phyloP scores from a whole-genome alignment of 2,329 filamentous ascomycete genomes.

The Allantophomopsis lycopodina region DNA sequence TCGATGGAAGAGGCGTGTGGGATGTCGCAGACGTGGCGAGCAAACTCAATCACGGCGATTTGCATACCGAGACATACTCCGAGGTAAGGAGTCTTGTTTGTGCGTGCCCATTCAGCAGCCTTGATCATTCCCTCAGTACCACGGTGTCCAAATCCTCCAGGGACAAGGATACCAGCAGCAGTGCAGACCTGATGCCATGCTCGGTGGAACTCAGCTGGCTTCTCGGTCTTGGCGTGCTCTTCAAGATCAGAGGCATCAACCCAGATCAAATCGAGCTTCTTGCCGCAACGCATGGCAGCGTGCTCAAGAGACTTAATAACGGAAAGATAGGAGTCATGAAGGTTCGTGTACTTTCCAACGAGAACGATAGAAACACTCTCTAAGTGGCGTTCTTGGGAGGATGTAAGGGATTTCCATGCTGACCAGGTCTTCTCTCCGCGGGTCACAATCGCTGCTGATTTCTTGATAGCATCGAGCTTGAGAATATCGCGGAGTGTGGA shows the following conservation, averaged over 20 bases:
- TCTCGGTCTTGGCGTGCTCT: slow-evolving; percentile 38
- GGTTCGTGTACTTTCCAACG: slow-evolving; percentile 81
- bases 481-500: slow-evolving; percentile 51
- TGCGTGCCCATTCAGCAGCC: slow-evolving; percentile 76
- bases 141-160: slow-evolving; percentile 53
- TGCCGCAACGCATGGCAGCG: slow-evolving; percentile 71
- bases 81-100: slow-evolving; percentile 67
- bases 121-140: slow-evolving; percentile 85
- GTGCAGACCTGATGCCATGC: slow-evolving; percentile 73
- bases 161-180: slow-evolving; percentile 47
- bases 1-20: slow-evolving; percentile 11
- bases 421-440: slow-evolving; percentile 62
- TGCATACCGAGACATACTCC: slow-evolving; percentile 84
- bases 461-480: slow-evolving; percentile 41
- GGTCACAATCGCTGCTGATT: slow-evolving; percentile 36
- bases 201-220: slow-evolving; percentile 66
- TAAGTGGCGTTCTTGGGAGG: slow-evolving; percentile 48
- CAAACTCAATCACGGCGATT: slow-evolving; percentile 80
- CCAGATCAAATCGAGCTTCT: slow-evolving; percentile 69
- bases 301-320: slow-evolving; percentile 85
- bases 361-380: slow-evolving; percentile 69
- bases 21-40: slow-evolving; percentile 60
- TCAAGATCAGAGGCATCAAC: slow-evolving; percentile 82
- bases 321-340: slow-evolving; percentile 76
- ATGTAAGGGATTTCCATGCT: slow-evolving; percentile 62